Conservation (phyloP, 768 basidiomycete genomes). For the Lactarius evosmus region DNA sequence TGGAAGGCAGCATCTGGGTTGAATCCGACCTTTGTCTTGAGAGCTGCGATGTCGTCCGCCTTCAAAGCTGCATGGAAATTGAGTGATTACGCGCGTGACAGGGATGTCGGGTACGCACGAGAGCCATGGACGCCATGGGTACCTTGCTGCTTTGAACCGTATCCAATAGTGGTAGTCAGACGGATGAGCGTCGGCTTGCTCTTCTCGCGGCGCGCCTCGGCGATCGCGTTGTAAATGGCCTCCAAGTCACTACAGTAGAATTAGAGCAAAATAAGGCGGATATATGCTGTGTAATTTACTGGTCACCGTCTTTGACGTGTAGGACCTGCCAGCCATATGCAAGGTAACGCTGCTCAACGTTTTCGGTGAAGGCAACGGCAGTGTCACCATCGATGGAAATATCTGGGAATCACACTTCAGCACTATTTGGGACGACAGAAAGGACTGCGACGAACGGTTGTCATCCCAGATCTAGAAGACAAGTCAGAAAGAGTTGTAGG, state of each 20-base stretch:
- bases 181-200: slow-evolving; percentile 85
- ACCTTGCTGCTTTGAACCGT: slow-evolving; percentile 88
- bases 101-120: slow-evolving; percentile 54
- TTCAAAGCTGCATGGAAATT: slow-evolving; percentile 63
- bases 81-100: slow-evolving; percentile 17
- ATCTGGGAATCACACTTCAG: slow-evolving; percentile 45
- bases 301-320: slow-evolving; percentile 75
- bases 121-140: slow-evolving; percentile 93
- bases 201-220: slow-evolving; percentile 69
- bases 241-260: slow-evolving; percentile 59
- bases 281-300: slow-evolving; percentile 37
- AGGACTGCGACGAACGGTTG: slow-evolving; percentile 61
- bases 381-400: slow-evolving; percentile 98
- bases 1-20: slow-evolving; percentile 73
- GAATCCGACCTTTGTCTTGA: slow-evolving; percentile 86
- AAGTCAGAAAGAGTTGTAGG: slow-evolving; percentile 25
- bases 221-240: slow-evolving; percentile 75
- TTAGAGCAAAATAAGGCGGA: slow-evolving; percentile 14
- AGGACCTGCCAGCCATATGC: slow-evolving; percentile 95
- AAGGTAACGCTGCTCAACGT: slow-evolving; percentile 83
- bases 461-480: slow-evolving; percentile 80
- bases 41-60: slow-evolving; percentile 78
- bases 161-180: slow-evolving; percentile 88
- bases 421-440: slow-evolving; percentile 6
- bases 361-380: slow-evolving; percentile 88